Conservation (phyloP, 1,284 basidiomycete species). For the Naganishia sp. region DNA sequence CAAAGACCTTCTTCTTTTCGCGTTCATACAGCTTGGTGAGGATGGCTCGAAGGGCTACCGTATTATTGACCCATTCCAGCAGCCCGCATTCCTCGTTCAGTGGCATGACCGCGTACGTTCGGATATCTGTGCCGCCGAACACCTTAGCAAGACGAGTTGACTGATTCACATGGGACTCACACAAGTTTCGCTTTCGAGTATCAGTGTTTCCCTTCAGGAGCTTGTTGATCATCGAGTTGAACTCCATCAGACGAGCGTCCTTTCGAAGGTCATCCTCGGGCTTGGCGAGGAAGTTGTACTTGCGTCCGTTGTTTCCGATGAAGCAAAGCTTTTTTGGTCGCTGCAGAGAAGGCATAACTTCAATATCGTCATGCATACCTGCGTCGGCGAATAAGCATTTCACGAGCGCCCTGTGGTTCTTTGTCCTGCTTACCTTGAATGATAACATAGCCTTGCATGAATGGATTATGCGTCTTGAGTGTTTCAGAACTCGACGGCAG, state of each 20-base stretch:
- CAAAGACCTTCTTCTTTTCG: slow-evolving; percentile 65
- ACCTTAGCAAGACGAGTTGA: not conserved
- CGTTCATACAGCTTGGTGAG: slow-evolving; percentile 73
- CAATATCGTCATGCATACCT: slow-evolving; percentile 84
- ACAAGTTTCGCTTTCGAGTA: slow-evolving; percentile 81
- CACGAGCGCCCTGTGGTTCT: not conserved
- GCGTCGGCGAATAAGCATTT: slow-evolving; percentile 13
- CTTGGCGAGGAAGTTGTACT: slow-evolving; percentile 93
- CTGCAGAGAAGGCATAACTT: slow-evolving; percentile 90
- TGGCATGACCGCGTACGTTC: slow-evolving; percentile 94
- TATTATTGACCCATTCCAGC: slow-evolving; percentile 98
- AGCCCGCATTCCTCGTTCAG: slow-evolving; percentile 97
- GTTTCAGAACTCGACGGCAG: slow-evolving; percentile 72
- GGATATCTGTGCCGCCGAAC: slow-evolving; percentile 65
- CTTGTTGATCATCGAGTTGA: slow-evolving; percentile 98
- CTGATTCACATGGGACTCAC: slow-evolving; percentile 57
- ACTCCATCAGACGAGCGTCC: slow-evolving; percentile 97
- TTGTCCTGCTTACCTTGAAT: slow-evolving; percentile 67
- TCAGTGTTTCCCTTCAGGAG: slow-evolving; percentile 91
- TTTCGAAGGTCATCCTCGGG: slow-evolving; percentile 98
- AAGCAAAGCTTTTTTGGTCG: slow-evolving; percentile 91
- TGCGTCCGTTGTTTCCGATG: slow-evolving; percentile 75
- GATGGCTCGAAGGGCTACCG: slow-evolving; percentile 78
- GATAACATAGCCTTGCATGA: slow-evolving; percentile 73
- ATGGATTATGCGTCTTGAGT: slow-evolving; percentile 72